These are phyloP conservation scores for Hymenoscyphus linearis DNA, from an alignment of 2,329 filamentous ascomycete genomes.

Conservation along the genomic window DNA sequence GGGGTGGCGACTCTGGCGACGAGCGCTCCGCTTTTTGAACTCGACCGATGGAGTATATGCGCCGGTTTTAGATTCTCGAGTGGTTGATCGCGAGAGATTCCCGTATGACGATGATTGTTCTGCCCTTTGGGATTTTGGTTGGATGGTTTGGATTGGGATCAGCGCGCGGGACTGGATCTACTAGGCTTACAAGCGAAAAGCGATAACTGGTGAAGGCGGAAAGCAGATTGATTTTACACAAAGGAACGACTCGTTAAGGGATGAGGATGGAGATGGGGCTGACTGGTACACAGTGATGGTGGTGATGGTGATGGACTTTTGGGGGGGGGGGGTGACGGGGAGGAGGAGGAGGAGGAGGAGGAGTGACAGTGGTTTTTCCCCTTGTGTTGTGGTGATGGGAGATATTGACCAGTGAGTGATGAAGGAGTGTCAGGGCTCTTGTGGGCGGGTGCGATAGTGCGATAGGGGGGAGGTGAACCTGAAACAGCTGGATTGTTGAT, in stretches of 20 bases:
- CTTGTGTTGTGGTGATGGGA: background rate
- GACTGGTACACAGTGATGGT: background rate
- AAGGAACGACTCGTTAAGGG: background rate
- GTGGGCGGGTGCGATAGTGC: no score
- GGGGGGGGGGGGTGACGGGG: background rate
- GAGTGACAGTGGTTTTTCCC: background rate
- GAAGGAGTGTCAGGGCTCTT: no score
- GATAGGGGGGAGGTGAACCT: no score
- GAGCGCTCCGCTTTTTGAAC: background rate
- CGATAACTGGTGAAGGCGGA: background rate
- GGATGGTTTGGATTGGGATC: background rate
- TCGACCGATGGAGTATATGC: background rate
- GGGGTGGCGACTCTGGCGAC: background rate
- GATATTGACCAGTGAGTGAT: background rate
- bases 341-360: background rate
- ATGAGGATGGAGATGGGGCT: background rate
- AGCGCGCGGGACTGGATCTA: no score
- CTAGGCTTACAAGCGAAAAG: background rate
- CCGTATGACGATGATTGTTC: background rate
- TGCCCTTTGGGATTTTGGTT: background rate
- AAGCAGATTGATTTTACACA: background rate
- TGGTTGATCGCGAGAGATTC: background rate
- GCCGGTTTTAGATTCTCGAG: background rate
- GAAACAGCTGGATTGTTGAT: no score
- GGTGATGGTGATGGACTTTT: background rate